phyloP scores from a whole-genome alignment of 2,329 filamentous ascomycete species.

The Microascus cirrosus region DNA sequence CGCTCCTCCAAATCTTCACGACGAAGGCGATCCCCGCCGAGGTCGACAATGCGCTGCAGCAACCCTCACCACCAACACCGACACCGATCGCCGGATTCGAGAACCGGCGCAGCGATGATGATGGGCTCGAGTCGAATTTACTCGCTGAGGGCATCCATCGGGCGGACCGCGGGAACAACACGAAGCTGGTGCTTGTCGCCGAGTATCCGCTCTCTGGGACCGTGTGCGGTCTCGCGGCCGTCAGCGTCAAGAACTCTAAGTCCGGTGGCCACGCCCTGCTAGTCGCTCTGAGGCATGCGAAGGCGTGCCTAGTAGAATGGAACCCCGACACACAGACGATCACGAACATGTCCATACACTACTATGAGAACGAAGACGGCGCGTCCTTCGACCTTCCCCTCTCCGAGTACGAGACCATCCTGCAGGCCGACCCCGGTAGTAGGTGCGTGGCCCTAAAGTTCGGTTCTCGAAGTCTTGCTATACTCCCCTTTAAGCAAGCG shows the following conservation, averaged over 20 bases:
- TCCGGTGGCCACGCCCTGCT: constrained; percentile 78
- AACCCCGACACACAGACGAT: constrained; percentile 69
- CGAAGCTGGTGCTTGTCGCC: constrained; percentile 73
- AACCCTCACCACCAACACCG: constrained; percentile 11
- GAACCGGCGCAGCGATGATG: constrained; percentile 44
- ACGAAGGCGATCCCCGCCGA: constrained; percentile 57
- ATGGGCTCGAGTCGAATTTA: constrained; percentile 56
- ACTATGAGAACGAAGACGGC: constrained; percentile 91
- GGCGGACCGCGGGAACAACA: constrained; percentile 53
- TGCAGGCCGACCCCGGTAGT: constrained; percentile 83
- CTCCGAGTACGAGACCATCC: constrained; percentile 64
- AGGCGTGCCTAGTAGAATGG: constrained; percentile 90
- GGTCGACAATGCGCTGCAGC: constrained; percentile 33
- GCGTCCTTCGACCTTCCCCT: constrained; percentile 73
- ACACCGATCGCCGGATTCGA: constrained; percentile 31
- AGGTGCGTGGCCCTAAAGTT: constrained; percentile 93
- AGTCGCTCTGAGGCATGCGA: constrained; percentile 79
- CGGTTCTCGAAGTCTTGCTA: constrained; percentile 76
- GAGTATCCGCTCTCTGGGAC: constrained; percentile 80
- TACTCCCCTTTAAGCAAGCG: constrained; percentile 76
- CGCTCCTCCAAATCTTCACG: constrained; percentile 82
- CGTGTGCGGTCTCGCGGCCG: constrained; percentile 68
- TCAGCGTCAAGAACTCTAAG: constrained; percentile 61
- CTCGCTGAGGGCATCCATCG: constrained; percentile 52
- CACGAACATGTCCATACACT: constrained; percentile 88